A percentile compares a stretch with the other conserved stretches of the same genome.
Conservation (phyloP, 495 filamentous ascomycete species). For the Neohortaea acidophila region DNA sequence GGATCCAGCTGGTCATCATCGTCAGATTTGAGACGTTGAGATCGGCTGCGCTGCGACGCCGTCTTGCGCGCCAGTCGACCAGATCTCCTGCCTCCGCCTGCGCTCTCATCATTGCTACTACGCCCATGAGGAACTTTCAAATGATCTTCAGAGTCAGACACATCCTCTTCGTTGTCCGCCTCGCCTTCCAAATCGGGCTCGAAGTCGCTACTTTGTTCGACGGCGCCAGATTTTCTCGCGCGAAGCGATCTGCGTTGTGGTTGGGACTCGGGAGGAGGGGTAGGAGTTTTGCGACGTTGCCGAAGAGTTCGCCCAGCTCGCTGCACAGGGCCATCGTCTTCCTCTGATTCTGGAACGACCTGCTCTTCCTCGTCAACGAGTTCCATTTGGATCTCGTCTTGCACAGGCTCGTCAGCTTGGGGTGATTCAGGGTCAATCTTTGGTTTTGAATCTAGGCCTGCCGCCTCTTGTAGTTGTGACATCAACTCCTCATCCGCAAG, state of each 20-base stretch:
- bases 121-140: slow-evolving; percentile 30
- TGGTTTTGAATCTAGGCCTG: slow-evolving; percentile 1
- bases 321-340: slow-evolving; percentile 20
- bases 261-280: slow-evolving; percentile 1
- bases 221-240: slow-evolving; percentile 9
- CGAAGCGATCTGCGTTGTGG: slow-evolving; percentile 1
- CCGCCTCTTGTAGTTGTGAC: slow-evolving; percentile 8
- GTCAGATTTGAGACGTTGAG: slow-evolving; percentile 31
- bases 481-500: slow-evolving; percentile 6
- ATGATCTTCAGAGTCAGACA: slow-evolving; percentile 35
- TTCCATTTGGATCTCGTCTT: slow-evolving; percentile 16
- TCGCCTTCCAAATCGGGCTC: slow-evolving; percentile 54
- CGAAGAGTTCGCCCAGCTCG: slow-evolving; percentile 5
- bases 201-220: slow-evolving; percentile 79
- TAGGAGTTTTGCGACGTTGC: slow-evolving; percentile 6
- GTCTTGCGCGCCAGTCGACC: slow-evolving; percentile 34
- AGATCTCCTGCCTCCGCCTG: slow-evolving; percentile 36
- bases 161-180: slow-evolving; percentile 49
- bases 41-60: slow-evolving; percentile 37
- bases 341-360: slow-evolving; percentile 25
- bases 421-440: slow-evolving; percentile 7
- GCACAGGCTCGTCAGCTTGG: background rate
- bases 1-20: slow-evolving; percentile 31
- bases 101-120: slow-evolving; percentile 31
- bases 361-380: slow-evolving; percentile 35